Base-by-base conservation (phyloP, 2,329 filamentous ascomycete species). In the Colletotrichum magnum region DNA sequence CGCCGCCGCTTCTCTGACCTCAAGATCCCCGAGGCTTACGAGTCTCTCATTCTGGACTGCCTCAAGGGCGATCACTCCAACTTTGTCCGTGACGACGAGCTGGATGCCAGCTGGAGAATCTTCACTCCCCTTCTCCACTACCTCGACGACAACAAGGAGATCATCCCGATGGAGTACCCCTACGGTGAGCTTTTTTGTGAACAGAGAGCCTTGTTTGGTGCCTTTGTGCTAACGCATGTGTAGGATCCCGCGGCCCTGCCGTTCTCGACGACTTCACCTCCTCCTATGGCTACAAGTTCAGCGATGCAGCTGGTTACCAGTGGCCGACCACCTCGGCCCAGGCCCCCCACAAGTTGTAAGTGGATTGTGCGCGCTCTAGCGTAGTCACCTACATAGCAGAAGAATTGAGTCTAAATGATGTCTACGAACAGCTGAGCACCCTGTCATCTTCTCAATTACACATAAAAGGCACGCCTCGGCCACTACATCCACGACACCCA, bases 51-150 rank as follows among this genome's bases (percentile, higher is more conserved):
- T 75, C 89, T 99, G 67, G 96, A 99, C 81, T 96, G 95, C 75
- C 88, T 99, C 77, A 99, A 99, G 90, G 96, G 96, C 71, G 96
- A 99, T 79, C 96, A 99, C 88, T 98, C 95, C 83, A 99, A 99
- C 91, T 99, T 99, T 82, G 94, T 97, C 72, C 92, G 94, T 85
- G 94, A 97, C 76, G 94, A 97, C 79, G 96, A 99, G 86, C 89
- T 99, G 36, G 96, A 99, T 78, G 94, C 96, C 69, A 96, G 93
- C 85, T 99, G 96, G 96, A 94, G 95, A 82, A 97, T 99, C 82
- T 99, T 99, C 84, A 97, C 94, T 2, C 96, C 96, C 74, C 91
- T 99, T 45, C 88, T 99, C 72, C 95, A 99, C 87, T 99, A 99
- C 84, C 90, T 99, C 13, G 97, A 99, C 74, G 94, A 98, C 80